A percentile compares a stretch with the other conserved stretches of the same genome.
Evolutionary conservation across 371 early-diverging fungal genomes (phyloP).

Genomic region (Gilbertella persicaria): DNA sequence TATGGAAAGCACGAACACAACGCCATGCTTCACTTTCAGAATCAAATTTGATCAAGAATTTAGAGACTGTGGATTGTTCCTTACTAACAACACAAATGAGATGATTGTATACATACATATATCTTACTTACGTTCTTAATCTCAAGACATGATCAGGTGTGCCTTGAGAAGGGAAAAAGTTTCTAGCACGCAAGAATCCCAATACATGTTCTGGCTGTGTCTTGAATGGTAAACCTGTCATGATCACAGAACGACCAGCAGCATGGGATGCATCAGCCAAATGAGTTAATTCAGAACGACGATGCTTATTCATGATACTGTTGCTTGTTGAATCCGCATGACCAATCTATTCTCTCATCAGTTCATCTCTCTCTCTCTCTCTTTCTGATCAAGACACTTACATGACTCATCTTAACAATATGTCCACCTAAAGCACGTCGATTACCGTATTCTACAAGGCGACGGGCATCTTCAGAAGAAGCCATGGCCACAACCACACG

Average conservation of each 20-base stretch:
- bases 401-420: slow-evolving; percentile 30
- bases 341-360: slow-evolving; percentile 12
- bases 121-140: slow-evolving; percentile 38
- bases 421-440: slow-evolving; percentile 44
- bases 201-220: slow-evolving; percentile 33
- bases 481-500: slow-evolving; percentile 37
- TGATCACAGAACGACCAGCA: slow-evolving; percentile 42
- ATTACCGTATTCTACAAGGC: slow-evolving; percentile 38
- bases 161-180: slow-evolving; percentile 46
- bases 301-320: slow-evolving; percentile 18
- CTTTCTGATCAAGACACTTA: slow-evolving; percentile 22
- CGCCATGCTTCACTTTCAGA: slow-evolving; percentile 56
- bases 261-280: slow-evolving; percentile 34
- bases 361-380: not conserved
- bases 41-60: slow-evolving; percentile 50
- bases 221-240: slow-evolving; percentile 35
- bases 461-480: slow-evolving; percentile 31
- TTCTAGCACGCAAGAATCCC: slow-evolving; percentile 38
- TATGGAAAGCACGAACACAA: slow-evolving; percentile 51
- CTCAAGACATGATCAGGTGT: slow-evolving; percentile 31
- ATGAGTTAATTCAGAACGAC: slow-evolving; percentile 32
- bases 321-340: slow-evolving; percentile 1
- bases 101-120: not conserved
- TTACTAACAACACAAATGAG: slow-evolving; percentile 20
- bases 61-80: slow-evolving; percentile 31